Evolutionary conservation across 2,329 filamentous ascomycete genomes (phyloP).

Genomic region (Stachybotrys chartarum): DNA sequence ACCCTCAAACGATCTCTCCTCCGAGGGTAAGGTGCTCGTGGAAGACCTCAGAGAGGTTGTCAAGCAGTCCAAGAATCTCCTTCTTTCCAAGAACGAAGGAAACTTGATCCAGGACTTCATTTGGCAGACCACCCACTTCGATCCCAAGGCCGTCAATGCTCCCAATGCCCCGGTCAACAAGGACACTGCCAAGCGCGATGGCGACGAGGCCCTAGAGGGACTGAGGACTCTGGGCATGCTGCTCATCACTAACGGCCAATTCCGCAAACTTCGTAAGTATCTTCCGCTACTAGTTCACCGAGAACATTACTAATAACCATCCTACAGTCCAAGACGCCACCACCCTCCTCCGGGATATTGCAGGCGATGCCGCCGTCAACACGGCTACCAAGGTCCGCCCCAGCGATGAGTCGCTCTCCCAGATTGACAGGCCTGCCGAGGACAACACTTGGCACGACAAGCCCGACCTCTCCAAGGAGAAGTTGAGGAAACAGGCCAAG

Average conservation of each 20-base stretch:
- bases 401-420: slow-evolving; percentile 64
- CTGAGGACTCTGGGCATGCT: slow-evolving; percentile 82
- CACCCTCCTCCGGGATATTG: slow-evolving; percentile 80
- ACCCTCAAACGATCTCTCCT: slow-evolving; percentile 70
- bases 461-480: slow-evolving; percentile 66
- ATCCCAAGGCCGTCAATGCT: slow-evolving; percentile 50
- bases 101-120: slow-evolving; percentile 95
- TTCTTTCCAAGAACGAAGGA: slow-evolving; percentile 91
- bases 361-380: slow-evolving; percentile 78
- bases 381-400: slow-evolving; percentile 71
- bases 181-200: slow-evolving; percentile 73
- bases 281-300: neutral
- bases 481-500: slow-evolving; percentile 62
- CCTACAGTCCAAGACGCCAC: slow-evolving; percentile 64
- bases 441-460: slow-evolving; percentile 93
- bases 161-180: slow-evolving; percentile 67
- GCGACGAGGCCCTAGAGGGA: slow-evolving; percentile 74
- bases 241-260: slow-evolving; percentile 92
- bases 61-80: slow-evolving; percentile 72
- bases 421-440: slow-evolving; percentile 76
- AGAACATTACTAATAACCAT: slow-evolving; percentile 8
- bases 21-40: slow-evolving; percentile 74
- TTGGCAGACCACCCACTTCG: slow-evolving; percentile 80
- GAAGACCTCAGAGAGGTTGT: slow-evolving; percentile 73
- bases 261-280: slow-evolving; percentile 74